These are phyloP conservation scores for Rutstroemia sydowiana DNA, from an alignment of 2,329 filamentous ascomycete species.

Conservation along the genomic window DNA sequence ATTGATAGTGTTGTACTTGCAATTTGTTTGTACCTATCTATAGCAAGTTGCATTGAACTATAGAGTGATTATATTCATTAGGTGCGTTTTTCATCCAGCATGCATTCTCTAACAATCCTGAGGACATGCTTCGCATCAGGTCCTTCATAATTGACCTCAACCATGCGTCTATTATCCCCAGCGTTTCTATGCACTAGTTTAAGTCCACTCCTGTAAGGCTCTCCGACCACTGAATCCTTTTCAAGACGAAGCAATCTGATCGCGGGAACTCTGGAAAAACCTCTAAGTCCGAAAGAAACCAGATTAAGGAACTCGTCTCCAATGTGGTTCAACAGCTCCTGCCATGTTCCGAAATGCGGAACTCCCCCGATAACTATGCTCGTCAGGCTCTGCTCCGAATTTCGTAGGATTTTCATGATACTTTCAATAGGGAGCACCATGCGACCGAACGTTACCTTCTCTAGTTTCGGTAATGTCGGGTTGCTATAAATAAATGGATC, in stretches of 20 bases:
- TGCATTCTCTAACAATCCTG: constrained; percentile 5
- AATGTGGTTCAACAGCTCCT: constrained; percentile 8
- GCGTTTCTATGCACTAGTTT: constrained; percentile 3
- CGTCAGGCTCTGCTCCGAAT: constrained; percentile 60
- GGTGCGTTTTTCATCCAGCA: neutral
- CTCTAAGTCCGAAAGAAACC: constrained; percentile 8
- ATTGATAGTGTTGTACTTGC: constrained; percentile 3
- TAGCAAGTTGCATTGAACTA: constrained; percentile 3
- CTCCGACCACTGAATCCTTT: constrained; percentile 6
- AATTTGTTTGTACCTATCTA: constrained; percentile 3
- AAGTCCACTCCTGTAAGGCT: constrained; percentile 9
- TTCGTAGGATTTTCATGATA: constrained; percentile 72
- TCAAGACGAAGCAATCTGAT: constrained; percentile 5
- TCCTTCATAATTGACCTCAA: constrained; percentile 7
- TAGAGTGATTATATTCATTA: constrained; percentile 6
- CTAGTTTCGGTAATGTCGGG: neutral
- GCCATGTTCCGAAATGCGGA: constrained; percentile 8
- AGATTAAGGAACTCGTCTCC: constrained; percentile 6
- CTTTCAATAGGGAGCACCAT: constrained; percentile 32
- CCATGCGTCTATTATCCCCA: constrained; percentile 6
- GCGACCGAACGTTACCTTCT: constrained; percentile 3
- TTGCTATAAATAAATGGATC: constrained; percentile 4
- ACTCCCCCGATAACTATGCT: constrained; percentile 1
- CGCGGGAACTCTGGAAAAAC: neutral
- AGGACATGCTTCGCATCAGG: constrained; percentile 8